These are phyloP conservation scores for Apiospora saccharicola DNA, from an alignment of 2,329 filamentous ascomycete genomes.

Conservation along the genomic window DNA sequence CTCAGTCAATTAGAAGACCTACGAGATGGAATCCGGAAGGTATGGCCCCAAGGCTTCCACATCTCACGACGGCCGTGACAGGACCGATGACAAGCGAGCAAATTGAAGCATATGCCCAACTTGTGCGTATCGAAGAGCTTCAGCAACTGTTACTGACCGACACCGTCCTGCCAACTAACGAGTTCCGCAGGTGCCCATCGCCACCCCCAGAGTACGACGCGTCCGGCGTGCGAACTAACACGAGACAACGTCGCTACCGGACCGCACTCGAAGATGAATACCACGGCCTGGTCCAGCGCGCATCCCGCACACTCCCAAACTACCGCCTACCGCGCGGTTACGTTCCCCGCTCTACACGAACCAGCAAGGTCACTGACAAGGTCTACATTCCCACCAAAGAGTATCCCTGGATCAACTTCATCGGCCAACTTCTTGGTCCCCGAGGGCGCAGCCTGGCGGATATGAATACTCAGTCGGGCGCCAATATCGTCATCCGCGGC, in stretches of 20 bases:
- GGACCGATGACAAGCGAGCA: constrained; percentile 76
- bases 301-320: constrained; percentile 80
- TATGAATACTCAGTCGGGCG: constrained; percentile 78
- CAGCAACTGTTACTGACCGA: constrained; percentile 81
- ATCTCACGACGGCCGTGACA: constrained; percentile 25
- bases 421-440: constrained; percentile 84
- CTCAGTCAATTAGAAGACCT: not conserved
- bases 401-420: constrained; percentile 89
- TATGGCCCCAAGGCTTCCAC: not conserved
- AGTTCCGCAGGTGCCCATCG: constrained; percentile 77
- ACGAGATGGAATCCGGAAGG: constrained; percentile 21
- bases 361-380: constrained; percentile 82
- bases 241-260: constrained; percentile 78
- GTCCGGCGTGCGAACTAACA: constrained; percentile 82
- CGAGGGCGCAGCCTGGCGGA: constrained; percentile 84
- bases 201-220: constrained; percentile 81
- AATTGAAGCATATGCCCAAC: constrained; percentile 77
- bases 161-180: constrained; percentile 77
- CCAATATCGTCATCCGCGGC: constrained; percentile 82
- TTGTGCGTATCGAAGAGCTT: constrained; percentile 82
- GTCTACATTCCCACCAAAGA: constrained; percentile 86
- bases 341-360: constrained; percentile 59
- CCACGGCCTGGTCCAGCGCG: constrained; percentile 79
- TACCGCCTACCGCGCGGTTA: constrained; percentile 82
- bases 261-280: constrained; percentile 81